Percentiles rank a stretch among this genome's conserved stretches.
These are phyloP conservation scores for Viola odorata DNA, from an alignment of 345 rosid species.

Conservation along the genomic window DNA sequence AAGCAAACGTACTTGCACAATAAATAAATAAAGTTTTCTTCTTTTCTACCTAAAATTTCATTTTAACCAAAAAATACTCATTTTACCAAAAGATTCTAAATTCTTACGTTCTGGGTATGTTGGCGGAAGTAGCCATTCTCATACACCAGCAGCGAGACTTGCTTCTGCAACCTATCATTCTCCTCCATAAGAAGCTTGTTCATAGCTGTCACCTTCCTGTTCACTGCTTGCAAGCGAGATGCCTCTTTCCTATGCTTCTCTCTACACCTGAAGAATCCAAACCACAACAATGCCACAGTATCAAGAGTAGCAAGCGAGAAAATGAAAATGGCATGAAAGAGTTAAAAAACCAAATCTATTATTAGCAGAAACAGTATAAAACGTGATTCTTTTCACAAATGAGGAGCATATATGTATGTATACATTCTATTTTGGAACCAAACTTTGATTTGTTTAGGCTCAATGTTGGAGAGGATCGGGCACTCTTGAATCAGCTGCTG, in stretches of 20 bases:
- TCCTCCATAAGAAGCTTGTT: constrained; percentile 99
- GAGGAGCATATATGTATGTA: neutral
- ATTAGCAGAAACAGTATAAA: neutral
- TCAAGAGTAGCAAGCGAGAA: neutral
- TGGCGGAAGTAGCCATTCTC: constrained; percentile 98
- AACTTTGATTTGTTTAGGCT: constrained; percentile 98
- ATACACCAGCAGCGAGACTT: constrained; percentile 93
- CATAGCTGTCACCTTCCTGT: constrained; percentile 92
- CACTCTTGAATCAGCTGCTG: constrained; percentile 98
- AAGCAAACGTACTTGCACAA: neutral
- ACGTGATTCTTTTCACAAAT: constrained; percentile 1
- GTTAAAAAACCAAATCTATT: neutral
- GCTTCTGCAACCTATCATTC: constrained; percentile 99
- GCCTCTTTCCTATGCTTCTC: constrained; percentile 99
- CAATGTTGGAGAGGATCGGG: constrained; percentile 97
- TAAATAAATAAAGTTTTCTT: neutral
- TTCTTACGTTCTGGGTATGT: constrained; percentile 72
- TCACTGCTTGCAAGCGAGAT: constrained; percentile 96
- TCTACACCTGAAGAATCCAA: constrained; percentile 62
- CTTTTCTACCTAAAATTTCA: constrained; percentile 1
- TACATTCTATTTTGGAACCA: constrained; percentile 99
- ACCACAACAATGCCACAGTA: neutral
- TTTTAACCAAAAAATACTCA: neutral
- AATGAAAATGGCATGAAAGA: neutral
- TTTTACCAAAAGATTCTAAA: neutral